These are phyloP conservation scores for Stylonectria norvegica DNA, from an alignment of 2,329 filamentous ascomycete genomes.

Conservation along the genomic window DNA sequence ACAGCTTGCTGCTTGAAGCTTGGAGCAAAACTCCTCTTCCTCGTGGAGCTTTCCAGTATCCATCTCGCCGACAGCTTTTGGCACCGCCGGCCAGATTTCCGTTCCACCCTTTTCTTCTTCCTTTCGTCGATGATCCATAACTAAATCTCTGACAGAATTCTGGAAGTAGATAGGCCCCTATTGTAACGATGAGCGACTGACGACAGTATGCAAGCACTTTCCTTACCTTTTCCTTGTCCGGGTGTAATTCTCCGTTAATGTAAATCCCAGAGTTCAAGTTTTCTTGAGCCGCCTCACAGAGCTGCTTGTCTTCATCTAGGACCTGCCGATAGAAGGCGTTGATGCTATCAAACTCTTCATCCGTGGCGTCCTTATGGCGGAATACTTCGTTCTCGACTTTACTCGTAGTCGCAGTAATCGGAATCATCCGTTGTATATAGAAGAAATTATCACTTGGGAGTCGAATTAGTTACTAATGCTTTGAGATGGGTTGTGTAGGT, in stretches of 20 bases:
- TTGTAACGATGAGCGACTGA: neutral
- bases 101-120: conserved; percentile 38
- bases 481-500: too few relatives aligned
- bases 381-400: conserved; percentile 61
- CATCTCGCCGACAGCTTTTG: conserved; percentile 16
- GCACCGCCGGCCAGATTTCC: conserved; percentile 47
- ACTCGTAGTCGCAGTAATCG: conserved; percentile 46
- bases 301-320: conserved; percentile 60
- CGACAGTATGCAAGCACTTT: neutral
- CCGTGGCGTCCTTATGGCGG: conserved; percentile 54
- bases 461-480: too few relatives aligned
- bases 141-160: conserved; percentile 41
- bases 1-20: conserved; percentile 15
- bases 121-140: conserved; percentile 40
- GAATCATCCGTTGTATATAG: conserved; percentile 60
- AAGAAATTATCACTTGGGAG: conserved; percentile 52
- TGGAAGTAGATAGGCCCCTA: conserved; percentile 52
- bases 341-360: conserved; percentile 55
- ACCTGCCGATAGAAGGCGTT: conserved; percentile 59
- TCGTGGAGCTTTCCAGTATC: conserved; percentile 24
- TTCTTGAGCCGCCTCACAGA: conserved; percentile 57
- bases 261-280: conserved; percentile 61
- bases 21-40: conserved; percentile 29
- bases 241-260: conserved; percentile 60
- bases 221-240: conserved; percentile 52